Percentiles rank a stretch among this genome's conserved stretches.
phyloP scores from a whole-genome alignment of 1,284 basidiomycete genomes.

The Ceratobasidium theobromae region DNA sequence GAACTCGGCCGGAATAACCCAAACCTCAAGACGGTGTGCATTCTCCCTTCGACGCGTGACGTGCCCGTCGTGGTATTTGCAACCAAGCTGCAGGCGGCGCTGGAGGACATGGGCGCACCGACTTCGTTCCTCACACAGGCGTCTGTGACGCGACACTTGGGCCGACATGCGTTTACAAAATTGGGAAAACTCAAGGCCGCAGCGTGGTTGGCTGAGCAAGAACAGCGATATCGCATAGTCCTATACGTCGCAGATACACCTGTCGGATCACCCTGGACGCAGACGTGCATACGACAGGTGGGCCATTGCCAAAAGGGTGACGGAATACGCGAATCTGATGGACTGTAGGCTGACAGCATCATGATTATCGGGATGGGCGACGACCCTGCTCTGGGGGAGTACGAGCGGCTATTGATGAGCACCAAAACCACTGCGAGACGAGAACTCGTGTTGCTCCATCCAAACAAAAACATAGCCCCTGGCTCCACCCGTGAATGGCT shows the following conservation, averaged over 20 bases:
- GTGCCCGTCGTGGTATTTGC: slow-evolving; percentile 88
- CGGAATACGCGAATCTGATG: neutral
- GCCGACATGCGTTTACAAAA: slow-evolving; percentile 87
- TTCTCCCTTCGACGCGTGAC: slow-evolving; percentile 77
- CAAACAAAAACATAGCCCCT: slow-evolving; percentile 84
- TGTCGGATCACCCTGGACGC: slow-evolving; percentile 92
- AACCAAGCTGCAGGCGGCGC: slow-evolving; percentile 79
- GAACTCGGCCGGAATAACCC: slow-evolving; percentile 77
- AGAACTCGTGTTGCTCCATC: slow-evolving; percentile 92
- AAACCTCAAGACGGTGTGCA: slow-evolving; percentile 91
- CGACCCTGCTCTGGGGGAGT: slow-evolving; percentile 84
- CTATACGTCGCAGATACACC: slow-evolving; percentile 93
- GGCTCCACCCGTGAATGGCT: slow-evolving; percentile 97
- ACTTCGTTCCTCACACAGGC: slow-evolving; percentile 91
- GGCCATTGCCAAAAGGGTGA: slow-evolving; percentile 36
- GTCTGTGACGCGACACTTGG: slow-evolving; percentile 85
- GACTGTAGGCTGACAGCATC: slow-evolving; percentile 83
- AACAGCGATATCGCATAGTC: slow-evolving; percentile 87
- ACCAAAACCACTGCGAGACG: slow-evolving; percentile 98
- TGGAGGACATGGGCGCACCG: slow-evolving; percentile 85
- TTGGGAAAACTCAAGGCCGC: slow-evolving; percentile 94
- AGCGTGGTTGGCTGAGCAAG: slow-evolving; percentile 92
- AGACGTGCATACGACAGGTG: slow-evolving; percentile 92
- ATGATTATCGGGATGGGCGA: slow-evolving; percentile 95
- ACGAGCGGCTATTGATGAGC: slow-evolving; percentile 86